Evolutionary conservation across 257 asterid species (phyloP).

Genomic region (Nicotiana tabacum): DNA sequence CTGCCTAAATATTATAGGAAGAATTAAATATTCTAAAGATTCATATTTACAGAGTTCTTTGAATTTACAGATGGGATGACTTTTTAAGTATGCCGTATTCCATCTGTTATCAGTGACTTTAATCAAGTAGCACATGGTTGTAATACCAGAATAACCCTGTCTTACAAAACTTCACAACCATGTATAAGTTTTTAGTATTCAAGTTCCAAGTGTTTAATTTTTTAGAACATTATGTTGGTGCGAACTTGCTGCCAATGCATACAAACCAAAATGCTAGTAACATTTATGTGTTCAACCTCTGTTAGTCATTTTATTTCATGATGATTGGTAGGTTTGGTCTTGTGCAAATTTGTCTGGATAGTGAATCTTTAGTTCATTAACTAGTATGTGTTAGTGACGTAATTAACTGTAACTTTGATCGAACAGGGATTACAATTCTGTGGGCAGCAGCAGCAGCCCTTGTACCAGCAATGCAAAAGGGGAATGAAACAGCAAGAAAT

Average conservation of each 20-base stretch:
- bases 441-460: constrained; percentile 98
- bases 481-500: constrained; percentile 82
- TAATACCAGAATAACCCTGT: not conserved
- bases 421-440: constrained; percentile 69
- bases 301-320: not conserved
- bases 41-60: not conserved
- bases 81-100: not conserved
- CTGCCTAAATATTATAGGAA: not conserved
- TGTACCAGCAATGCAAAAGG: constrained; percentile 96
- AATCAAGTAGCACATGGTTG: not conserved
- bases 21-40: too few species aligned
- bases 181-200: not conserved
- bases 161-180: not conserved
- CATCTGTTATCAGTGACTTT: not conserved
- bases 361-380: not conserved
- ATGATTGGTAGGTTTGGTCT: not conserved
- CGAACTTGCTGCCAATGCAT: not conserved
- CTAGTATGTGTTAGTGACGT: not conserved
- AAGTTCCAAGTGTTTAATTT: not conserved
- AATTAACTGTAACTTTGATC: not conserved
- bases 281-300: not conserved
- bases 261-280: not conserved
- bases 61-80: not conserved
- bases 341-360: not conserved
- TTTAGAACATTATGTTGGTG: not conserved